These are phyloP conservation scores for Tubosaeta sp. DNA, from an alignment of 768 basidiomycete genomes.

Conservation along the genomic window DNA sequence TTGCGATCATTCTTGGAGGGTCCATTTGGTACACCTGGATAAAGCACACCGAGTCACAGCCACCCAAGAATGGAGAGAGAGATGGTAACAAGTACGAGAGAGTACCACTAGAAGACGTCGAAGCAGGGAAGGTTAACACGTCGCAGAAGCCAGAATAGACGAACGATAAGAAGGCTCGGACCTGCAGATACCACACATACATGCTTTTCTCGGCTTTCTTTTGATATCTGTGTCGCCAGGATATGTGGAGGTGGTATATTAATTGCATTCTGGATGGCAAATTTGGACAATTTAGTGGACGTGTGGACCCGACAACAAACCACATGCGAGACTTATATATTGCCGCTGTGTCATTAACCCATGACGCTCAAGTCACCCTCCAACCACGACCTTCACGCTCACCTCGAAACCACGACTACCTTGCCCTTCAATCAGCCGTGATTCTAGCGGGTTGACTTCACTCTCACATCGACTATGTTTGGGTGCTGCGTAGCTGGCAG, in stretches of 20 bases:
- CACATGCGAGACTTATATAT: too few relatives aligned
- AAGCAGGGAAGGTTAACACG: conserved; percentile 38
- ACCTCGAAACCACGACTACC: not conserved
- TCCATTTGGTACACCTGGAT: conserved; percentile 88
- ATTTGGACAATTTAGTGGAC: not conserved
- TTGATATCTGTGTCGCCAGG: not conserved
- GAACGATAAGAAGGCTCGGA: conserved; percentile 1
- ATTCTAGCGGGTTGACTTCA: not conserved
- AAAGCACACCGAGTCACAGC: conserved; percentile 66
- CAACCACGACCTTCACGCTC: conserved; percentile 4
- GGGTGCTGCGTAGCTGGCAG: conserved; percentile 79
- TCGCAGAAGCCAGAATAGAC: conserved; percentile 29
- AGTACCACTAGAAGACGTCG: conserved; percentile 60
- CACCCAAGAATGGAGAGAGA: conserved; percentile 28
- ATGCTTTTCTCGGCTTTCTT: not conserved
- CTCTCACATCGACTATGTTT: conserved; percentile 48
- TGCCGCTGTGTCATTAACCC: conserved; percentile 4
- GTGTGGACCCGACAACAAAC: too few relatives aligned
- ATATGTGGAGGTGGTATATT: conserved; percentile 11
- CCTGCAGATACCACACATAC: conserved; percentile 14
- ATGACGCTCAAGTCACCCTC: conserved; percentile 10
- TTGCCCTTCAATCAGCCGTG: not conserved
- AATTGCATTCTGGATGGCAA: not conserved
- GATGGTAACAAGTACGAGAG: conserved; percentile 48
- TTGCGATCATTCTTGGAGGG: conserved; percentile 74